Conservation (phyloP, 2,329 filamentous ascomycete species). For the Conoideocrella luteorostrata region DNA sequence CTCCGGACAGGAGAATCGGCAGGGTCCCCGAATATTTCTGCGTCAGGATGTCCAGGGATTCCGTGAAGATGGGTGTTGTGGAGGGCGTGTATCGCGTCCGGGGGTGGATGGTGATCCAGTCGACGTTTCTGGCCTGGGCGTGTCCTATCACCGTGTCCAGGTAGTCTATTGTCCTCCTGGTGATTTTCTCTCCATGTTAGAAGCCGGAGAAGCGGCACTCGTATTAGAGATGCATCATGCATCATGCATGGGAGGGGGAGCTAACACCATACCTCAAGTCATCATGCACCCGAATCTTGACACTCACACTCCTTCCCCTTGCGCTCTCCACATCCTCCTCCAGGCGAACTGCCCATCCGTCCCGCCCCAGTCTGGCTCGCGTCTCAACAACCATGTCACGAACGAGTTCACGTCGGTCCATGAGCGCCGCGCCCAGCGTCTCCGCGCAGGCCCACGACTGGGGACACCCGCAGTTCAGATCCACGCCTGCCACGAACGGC, state of each 20-base stretch:
- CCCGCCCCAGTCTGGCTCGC: constrained; percentile 40
- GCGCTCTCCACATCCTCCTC: constrained; percentile 36
- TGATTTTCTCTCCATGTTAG: background rate
- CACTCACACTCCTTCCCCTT: constrained; percentile 53
- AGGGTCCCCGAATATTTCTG: constrained; percentile 46
- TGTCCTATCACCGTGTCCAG: constrained; percentile 55
- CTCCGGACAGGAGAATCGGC: constrained; percentile 62
- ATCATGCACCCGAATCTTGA: constrained; percentile 64
- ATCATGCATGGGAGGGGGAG: background rate
- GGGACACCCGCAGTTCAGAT: constrained; percentile 68
- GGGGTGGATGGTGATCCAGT: constrained; percentile 66
- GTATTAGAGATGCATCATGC: background rate
- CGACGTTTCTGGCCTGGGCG: constrained; percentile 44
- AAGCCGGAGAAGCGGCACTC: too few species aligned
- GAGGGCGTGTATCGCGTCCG: constrained; percentile 56
- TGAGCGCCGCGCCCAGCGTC: constrained; percentile 61
- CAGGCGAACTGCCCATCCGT: constrained; percentile 46
- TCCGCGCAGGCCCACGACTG: constrained; percentile 67
- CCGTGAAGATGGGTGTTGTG: constrained; percentile 53
- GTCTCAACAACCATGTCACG: constrained; percentile 57
- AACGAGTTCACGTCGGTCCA: constrained; percentile 59
- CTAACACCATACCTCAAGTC: constrained; percentile 43
- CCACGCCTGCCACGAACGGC: constrained; percentile 57
- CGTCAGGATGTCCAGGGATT: constrained; percentile 51
- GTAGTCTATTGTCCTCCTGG: constrained; percentile 52